Evolutionary conservation across 1,139 yeast species (phyloP).

Genomic region (Yarrowia galli): DNA sequence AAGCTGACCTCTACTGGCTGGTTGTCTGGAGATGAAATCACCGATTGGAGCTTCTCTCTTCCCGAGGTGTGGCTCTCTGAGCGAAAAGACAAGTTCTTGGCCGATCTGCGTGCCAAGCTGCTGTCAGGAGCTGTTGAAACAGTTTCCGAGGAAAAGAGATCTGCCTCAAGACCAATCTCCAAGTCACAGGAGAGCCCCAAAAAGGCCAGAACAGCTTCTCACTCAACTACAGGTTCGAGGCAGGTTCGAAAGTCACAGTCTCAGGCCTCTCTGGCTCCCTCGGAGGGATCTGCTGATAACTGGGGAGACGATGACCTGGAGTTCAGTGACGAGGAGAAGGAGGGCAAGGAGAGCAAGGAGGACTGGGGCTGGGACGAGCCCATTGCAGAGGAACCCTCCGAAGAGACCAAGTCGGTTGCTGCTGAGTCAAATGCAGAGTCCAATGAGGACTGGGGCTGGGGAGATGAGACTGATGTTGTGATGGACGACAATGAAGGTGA

Average conservation of each 20-base stretch:
- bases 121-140: constrained; percentile 20
- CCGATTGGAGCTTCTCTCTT: constrained; percentile 44
- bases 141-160: constrained; percentile 4
- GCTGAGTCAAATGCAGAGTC: constrained; percentile 32
- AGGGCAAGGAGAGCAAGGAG: constrained; percentile 39
- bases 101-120: constrained; percentile 42
- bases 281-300: constrained; percentile 40
- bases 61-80: constrained; percentile 45
- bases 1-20: constrained; percentile 43
- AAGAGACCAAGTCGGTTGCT: background rate
- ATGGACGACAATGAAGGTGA: constrained; percentile 21
- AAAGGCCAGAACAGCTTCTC: background rate
- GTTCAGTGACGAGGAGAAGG: constrained; percentile 39
- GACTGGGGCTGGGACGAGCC: constrained; percentile 38
- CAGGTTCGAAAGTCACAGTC: constrained; percentile 36
- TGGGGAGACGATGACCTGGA: constrained; percentile 40
- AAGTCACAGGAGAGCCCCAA: constrained; percentile 7
- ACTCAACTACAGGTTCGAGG: background rate
- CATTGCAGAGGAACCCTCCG: background rate
- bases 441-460: constrained; percentile 49
- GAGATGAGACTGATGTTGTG: constrained; percentile 44
- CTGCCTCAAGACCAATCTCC: constrained; percentile 1
- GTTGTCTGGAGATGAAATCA: constrained; percentile 45
- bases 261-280: constrained; percentile 39
- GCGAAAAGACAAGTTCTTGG: constrained; percentile 43